phyloP scores from a whole-genome alignment of 148 eudicot species.

The Camellia sinensis region DNA sequence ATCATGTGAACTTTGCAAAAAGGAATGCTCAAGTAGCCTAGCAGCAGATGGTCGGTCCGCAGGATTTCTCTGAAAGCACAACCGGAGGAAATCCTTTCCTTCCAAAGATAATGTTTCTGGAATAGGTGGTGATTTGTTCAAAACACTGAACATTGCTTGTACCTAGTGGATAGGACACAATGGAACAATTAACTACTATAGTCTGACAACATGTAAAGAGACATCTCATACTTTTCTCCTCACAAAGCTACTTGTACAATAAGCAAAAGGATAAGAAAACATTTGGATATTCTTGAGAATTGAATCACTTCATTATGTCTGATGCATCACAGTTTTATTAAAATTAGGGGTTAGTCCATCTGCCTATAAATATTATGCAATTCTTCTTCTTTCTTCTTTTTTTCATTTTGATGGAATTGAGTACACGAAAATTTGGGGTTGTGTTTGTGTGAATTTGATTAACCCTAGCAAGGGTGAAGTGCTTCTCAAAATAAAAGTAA shows the following conservation, averaged over 20 bases:
- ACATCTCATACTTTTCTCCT: not conserved
- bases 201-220: not conserved
- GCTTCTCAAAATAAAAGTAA: not conserved
- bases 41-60: constrained; percentile 75
- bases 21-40: constrained; percentile 70
- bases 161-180: constrained; percentile 27
- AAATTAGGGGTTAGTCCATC: too few species aligned
- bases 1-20: constrained; percentile 45
- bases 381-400: too few species aligned
- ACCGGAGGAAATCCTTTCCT: constrained; percentile 78
- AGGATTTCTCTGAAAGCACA: constrained; percentile 80
- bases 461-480: not conserved
- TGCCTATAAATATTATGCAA: too few species aligned
- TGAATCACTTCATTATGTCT: not conserved
- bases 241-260: not conserved
- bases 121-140: constrained; percentile 66
- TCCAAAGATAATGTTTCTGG: constrained; percentile 79
- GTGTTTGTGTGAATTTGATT: too few species aligned
- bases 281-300: not conserved
- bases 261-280: too few species aligned
- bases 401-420: too few species aligned
- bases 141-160: constrained; percentile 78
- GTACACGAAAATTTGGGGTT: too few species aligned
- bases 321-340: too few species aligned
- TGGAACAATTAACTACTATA: not conserved